A percentile compares a stretch with the other conserved stretches of the same genome.
phyloP scores from a whole-genome alignment of 2,329 filamentous ascomycete genomes.

The Curvularia lunata region DNA sequence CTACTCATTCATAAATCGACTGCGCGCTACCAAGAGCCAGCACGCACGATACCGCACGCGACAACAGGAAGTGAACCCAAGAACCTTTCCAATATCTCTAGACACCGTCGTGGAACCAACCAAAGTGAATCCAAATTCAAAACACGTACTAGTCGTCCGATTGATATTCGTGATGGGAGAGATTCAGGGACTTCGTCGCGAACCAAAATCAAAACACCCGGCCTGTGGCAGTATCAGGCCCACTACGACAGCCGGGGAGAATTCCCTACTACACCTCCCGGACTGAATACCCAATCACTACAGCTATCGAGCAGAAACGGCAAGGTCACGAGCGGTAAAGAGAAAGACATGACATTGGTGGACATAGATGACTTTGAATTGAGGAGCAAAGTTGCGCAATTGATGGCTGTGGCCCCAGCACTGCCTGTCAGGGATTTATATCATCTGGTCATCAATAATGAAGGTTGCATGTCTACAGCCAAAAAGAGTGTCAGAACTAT shows the following conservation, averaged over 20 bases:
- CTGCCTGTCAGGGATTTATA: slow-evolving; percentile 25
- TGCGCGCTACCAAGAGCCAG: neutral
- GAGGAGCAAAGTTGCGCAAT: slow-evolving; percentile 24
- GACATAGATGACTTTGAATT: slow-evolving; percentile 23
- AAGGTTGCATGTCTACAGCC: slow-evolving; percentile 12
- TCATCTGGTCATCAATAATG: slow-evolving; percentile 22
- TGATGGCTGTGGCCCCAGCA: slow-evolving; percentile 27
- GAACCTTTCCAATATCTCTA: neutral
- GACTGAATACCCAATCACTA: neutral
- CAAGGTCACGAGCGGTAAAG: neutral
- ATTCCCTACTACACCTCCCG: neutral
- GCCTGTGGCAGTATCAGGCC: neutral
- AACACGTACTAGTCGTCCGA: neutral
- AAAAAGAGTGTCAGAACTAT: slow-evolving; percentile 9
- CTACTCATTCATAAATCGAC: neutral
- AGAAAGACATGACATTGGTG: slow-evolving; percentile 11
- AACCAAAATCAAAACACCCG: neutral
- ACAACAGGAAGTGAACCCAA: neutral
- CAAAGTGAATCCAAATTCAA: neutral
- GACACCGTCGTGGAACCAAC: neutral
- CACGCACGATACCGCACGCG: neutral
- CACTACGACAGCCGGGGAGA: too few relatives aligned
- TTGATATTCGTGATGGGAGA: slow-evolving; percentile 2
- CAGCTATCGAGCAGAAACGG: neutral
- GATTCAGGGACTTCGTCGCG: neutral